Conservation (phyloP, 208 protist species). For the Acanthamoeba royreba region DNA sequence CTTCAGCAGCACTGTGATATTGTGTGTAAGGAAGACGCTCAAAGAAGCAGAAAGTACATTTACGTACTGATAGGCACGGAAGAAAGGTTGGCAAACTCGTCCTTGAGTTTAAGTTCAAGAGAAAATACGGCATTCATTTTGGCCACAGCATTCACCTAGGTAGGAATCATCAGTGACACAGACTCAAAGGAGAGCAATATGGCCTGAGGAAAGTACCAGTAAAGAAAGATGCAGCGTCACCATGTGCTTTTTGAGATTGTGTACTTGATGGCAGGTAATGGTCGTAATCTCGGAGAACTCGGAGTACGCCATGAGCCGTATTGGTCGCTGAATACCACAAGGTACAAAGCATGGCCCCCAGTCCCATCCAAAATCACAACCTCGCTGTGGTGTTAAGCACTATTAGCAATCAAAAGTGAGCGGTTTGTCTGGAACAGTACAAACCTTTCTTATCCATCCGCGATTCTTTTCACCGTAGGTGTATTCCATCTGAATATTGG, state of each 20-base stretch:
- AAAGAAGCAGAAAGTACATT: neutral
- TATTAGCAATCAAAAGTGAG: neutral
- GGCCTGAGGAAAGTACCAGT: neutral
- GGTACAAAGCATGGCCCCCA: slow-evolving; percentile 67
- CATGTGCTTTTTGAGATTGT: neutral
- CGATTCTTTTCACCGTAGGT: neutral
- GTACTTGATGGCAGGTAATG: neutral
- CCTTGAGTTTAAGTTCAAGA: neutral
- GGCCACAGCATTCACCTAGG: neutral
- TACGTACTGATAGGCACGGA: neutral
- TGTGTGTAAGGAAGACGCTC: neutral
- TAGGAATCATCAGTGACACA: neutral
- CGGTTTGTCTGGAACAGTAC: neutral
- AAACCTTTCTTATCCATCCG: neutral
- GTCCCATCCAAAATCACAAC: slow-evolving; percentile 72
- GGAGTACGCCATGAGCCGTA: neutral
- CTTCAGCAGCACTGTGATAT: neutral
- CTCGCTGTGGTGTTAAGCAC: neutral
- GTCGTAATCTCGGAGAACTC: neutral
- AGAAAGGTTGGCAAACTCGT: neutral
- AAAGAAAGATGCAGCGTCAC: neutral
- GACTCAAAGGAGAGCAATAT: neutral
- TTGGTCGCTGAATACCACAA: slow-evolving; percentile 41
- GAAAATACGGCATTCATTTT: neutral
- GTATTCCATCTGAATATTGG: neutral